Conservation (phyloP, 2,329 filamentous ascomycete genomes). For the Ustulina deusta region DNA sequence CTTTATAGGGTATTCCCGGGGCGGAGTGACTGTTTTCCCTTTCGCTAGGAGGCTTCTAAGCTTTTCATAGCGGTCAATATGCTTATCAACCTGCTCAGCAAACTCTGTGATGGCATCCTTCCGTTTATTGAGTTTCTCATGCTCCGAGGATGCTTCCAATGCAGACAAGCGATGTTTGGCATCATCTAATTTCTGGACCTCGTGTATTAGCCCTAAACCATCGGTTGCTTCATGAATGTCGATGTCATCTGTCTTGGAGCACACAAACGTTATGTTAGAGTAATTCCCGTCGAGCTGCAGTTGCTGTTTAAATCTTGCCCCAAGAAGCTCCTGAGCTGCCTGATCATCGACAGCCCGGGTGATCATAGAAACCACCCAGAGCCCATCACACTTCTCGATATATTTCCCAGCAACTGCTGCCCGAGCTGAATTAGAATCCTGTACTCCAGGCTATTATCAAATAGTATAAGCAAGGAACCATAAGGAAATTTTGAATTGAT, state of each 20-base stretch:
- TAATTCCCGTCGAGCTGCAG: constrained; percentile 68
- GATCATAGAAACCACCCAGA: constrained; percentile 71
- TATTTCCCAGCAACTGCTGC: constrained; percentile 69
- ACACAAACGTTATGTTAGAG: constrained; percentile 64
- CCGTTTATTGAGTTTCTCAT: constrained; percentile 62
- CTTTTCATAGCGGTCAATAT: constrained; percentile 35
- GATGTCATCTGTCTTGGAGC: constrained; percentile 61
- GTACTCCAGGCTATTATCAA: constrained; percentile 61
- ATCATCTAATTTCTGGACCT: constrained; percentile 39
- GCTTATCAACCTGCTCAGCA: constrained; percentile 47
- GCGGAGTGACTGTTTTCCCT: constrained; percentile 24
- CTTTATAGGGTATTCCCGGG: constrained; percentile 52
- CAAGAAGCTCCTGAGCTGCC: constrained; percentile 66
- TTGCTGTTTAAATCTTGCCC: constrained; percentile 67
- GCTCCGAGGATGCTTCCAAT: constrained; percentile 40
- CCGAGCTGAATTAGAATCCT: constrained; percentile 71
- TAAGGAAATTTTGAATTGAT: not conserved
- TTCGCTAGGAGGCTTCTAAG: constrained; percentile 37
- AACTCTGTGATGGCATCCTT: constrained; percentile 57
- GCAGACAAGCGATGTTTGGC: not conserved
- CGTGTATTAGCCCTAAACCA: constrained; percentile 51
- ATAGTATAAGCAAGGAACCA: constrained; percentile 20
- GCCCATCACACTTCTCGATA: constrained; percentile 68
- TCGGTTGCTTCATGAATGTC: constrained; percentile 65
- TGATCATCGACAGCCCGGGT: constrained; percentile 71